These are phyloP conservation scores for Penicillium samsonianum DNA, from an alignment of 495 filamentous ascomycete genomes.

Conservation along the genomic window DNA sequence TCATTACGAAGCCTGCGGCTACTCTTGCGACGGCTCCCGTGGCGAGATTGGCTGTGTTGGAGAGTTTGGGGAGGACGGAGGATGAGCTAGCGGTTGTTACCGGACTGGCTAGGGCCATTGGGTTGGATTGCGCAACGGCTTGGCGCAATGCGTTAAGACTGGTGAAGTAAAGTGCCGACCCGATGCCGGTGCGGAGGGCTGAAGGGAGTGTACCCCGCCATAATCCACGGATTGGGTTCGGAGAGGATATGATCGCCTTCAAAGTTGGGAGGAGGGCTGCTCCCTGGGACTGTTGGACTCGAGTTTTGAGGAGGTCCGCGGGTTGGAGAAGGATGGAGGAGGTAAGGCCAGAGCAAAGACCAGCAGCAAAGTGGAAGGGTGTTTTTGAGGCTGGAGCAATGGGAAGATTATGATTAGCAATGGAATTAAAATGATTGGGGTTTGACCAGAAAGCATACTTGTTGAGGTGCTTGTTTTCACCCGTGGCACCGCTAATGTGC, in stretches of 20 bases:
- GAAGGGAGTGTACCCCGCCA: constrained; percentile 95
- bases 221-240: constrained; percentile 67
- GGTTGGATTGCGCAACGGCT: constrained; percentile 53
- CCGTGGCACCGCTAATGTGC: constrained; percentile 34
- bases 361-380: constrained; percentile 84
- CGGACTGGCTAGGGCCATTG: constrained; percentile 25
- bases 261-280: constrained; percentile 69
- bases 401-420: constrained; percentile 4
- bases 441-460: constrained; percentile 22
- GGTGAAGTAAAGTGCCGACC: constrained; percentile 93
- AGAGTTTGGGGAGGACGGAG: constrained; percentile 79
- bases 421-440: neutral
- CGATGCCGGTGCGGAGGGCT: constrained; percentile 87
- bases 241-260: constrained; percentile 63
- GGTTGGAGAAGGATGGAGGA: constrained; percentile 92
- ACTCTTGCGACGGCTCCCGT: constrained; percentile 83
- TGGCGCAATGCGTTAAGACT: constrained; percentile 80
- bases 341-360: constrained; percentile 80
- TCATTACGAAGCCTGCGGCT: constrained; percentile 84
- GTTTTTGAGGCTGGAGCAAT: constrained; percentile 44
- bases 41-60: constrained; percentile 78
- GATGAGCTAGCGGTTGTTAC: constrained; percentile 48
- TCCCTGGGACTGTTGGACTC: constrained; percentile 70
- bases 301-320: constrained; percentile 93
- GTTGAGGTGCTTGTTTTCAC: constrained; percentile 38